A percentile compares a stretch with the other conserved stretches of the same genome.
Conservation (phyloP, 495 filamentous ascomycete genomes). For the Penicillium subrubescens region DNA sequence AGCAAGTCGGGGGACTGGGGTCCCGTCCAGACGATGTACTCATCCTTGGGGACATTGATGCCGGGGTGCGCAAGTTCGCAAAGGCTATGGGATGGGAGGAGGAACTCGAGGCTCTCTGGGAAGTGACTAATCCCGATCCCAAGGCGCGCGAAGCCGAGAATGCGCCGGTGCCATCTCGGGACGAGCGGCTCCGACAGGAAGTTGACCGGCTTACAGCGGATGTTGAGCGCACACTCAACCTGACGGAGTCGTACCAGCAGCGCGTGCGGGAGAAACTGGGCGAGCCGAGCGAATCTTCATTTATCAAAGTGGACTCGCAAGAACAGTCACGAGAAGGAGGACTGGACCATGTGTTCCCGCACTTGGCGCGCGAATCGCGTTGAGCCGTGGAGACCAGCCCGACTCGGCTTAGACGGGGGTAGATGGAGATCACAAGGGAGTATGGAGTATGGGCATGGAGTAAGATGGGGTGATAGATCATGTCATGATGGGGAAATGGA, state of each 20-base stretch:
- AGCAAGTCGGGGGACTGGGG: constrained; percentile 81
- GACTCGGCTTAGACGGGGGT: neutral
- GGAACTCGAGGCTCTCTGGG: constrained; percentile 76
- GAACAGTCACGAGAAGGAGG: constrained; percentile 10
- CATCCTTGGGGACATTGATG: constrained; percentile 75
- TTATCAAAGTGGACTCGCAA: neutral
- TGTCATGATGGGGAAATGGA: neutral
- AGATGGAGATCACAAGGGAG: neutral
- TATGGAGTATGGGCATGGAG: neutral
- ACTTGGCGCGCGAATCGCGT: constrained; percentile 34
- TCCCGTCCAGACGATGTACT: constrained; percentile 76
- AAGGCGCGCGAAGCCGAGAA: constrained; percentile 36
- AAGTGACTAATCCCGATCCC: constrained; percentile 50
- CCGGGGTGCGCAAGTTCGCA: constrained; percentile 80
- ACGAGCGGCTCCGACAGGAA: constrained; percentile 58
- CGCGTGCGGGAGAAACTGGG: constrained; percentile 43
- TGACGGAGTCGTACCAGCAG: constrained; percentile 49
- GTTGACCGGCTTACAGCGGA: constrained; percentile 56
- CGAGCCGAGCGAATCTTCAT: constrained; percentile 3
- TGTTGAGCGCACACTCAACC: constrained; percentile 51
- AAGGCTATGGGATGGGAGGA: constrained; percentile 81
- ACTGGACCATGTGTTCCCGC: constrained; percentile 49
- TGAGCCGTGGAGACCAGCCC: constrained; percentile 9
- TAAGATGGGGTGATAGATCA: neutral
- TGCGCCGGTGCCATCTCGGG: constrained; percentile 41